Evolutionary conservation across 202 grass and related monocot genomes (phyloP).

Genomic region (Bolboschoenoplectus hybrid): DNA sequence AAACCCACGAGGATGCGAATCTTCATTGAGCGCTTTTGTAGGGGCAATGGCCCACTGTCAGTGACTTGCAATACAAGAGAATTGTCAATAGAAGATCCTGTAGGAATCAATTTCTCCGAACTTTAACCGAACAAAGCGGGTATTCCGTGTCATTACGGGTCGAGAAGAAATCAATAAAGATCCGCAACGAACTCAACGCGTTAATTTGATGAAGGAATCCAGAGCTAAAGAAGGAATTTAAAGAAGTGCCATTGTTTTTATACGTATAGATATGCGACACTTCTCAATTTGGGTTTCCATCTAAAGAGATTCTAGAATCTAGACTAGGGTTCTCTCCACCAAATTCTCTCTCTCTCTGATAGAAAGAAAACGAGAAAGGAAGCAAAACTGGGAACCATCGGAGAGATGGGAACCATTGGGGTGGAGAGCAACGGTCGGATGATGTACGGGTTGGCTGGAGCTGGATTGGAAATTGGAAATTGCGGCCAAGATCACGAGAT

Average conservation of each 20-base stretch:
- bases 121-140: constrained; percentile 7
- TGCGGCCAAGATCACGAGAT: background rate
- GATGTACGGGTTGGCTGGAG: background rate
- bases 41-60: background rate
- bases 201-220: background rate
- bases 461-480: background rate
- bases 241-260: background rate
- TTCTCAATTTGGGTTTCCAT: background rate
- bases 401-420: constrained; percentile 19
- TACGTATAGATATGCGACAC: background rate
- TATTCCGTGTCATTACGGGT: background rate
- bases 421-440: constrained; percentile 5
- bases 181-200: background rate
- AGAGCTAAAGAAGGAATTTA: background rate
- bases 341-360: background rate
- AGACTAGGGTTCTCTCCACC: background rate
- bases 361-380: background rate
- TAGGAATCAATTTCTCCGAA: background rate
- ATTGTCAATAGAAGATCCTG: background rate
- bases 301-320: background rate
- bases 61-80: background rate
- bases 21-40: too few relatives aligned
- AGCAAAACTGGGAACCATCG: background rate
- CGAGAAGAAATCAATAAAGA: background rate
- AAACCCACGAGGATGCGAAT: too few relatives aligned